These are phyloP conservation scores for Zea luxurians DNA, from an alignment of 176 grass and related monocot species.

Conservation along the genomic window DNA sequence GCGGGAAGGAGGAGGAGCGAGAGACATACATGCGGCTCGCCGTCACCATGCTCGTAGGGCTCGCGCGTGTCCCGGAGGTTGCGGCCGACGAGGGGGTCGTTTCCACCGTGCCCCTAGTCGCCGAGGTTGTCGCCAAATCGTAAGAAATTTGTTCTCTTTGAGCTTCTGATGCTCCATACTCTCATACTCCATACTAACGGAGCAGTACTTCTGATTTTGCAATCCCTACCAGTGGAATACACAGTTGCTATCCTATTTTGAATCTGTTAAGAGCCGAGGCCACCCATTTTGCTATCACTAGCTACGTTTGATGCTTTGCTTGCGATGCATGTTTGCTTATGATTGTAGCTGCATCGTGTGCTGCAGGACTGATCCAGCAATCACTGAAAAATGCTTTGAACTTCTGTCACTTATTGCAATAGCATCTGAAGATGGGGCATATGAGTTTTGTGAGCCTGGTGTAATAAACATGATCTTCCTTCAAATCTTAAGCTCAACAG, in stretches of 20 bases:
- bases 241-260: not conserved
- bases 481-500: too few species aligned
- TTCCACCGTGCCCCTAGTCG: too few species aligned
- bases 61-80: slow-evolving; percentile 66
- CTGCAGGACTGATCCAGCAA: slow-evolving; percentile 62
- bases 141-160: too few species aligned
- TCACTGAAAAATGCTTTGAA: slow-evolving; percentile 85
- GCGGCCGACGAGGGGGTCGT: too few species aligned
- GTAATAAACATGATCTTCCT: too few species aligned
- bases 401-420: slow-evolving; percentile 69
- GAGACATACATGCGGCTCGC: slow-evolving; percentile 74
- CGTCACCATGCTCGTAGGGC: slow-evolving; percentile 62
- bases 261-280: not conserved
- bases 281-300: not conserved
- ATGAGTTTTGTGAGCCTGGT: slow-evolving; percentile 73
- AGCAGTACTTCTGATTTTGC: too few species aligned
- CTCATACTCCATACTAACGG: too few species aligned
- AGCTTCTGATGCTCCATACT: too few species aligned
- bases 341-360: slow-evolving; percentile 38
- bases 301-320: too few species aligned
- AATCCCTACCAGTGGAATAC: not conserved
- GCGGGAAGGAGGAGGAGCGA: slow-evolving; percentile 62
- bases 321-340: slow-evolving; percentile 46
- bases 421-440: slow-evolving; percentile 54
- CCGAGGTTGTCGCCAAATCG: too few species aligned